phyloP scores from a whole-genome alignment of 73 alveolate genomes.

The Paramecium biaurelia region DNA sequence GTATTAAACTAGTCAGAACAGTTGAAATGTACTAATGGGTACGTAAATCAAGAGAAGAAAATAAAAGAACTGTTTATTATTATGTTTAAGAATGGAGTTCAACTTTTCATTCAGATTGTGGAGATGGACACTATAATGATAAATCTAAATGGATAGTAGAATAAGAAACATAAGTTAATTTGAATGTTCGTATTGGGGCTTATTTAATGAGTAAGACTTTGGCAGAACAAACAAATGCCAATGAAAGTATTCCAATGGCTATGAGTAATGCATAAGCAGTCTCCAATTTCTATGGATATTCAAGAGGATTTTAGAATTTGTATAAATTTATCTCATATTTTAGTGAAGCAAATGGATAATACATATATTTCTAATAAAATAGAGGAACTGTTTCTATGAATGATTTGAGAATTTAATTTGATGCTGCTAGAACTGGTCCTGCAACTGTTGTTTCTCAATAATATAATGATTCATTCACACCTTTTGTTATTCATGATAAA shows the following conservation, averaged over 20 bases:
- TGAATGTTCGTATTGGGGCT: neutral
- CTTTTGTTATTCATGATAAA: conserved; percentile 15
- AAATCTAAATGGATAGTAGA: conserved; percentile 11
- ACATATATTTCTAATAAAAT: neutral
- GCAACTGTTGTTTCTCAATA: neutral
- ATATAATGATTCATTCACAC: neutral
- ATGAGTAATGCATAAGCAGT: neutral
- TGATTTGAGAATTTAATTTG: conserved; percentile 8
- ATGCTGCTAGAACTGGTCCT: neutral
- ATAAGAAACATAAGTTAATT: neutral
- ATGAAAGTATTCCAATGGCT: neutral
- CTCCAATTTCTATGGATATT: neutral
- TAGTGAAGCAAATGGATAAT: neutral
- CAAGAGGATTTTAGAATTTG: neutral
- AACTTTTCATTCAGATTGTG: neutral
- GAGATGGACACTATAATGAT: conserved; percentile 21
- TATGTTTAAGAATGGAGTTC: conserved; percentile 7
- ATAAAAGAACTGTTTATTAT: neutral
- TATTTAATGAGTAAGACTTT: neutral
- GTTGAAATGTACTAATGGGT: conserved; percentile 51
- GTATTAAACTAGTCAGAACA: neutral
- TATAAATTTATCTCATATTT: neutral
- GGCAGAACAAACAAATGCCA: neutral
- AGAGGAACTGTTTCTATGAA: neutral
- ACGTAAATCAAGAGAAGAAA: neutral